Evolutionary conservation across 2,329 filamentous ascomycete species (phyloP).

Genomic region (Aspergillus sp.): DNA sequence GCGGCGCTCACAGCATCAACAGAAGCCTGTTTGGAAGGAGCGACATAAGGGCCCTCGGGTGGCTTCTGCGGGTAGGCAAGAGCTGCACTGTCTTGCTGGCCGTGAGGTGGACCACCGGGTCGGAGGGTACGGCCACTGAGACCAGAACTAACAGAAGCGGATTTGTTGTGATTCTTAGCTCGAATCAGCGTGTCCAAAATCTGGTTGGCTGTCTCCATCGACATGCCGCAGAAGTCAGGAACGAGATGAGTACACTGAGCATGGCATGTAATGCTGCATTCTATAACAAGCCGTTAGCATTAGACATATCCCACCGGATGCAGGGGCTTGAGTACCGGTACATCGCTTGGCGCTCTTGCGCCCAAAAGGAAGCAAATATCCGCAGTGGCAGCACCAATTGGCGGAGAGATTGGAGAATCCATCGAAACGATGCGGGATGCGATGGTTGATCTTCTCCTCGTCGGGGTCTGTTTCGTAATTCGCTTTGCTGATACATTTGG

Average conservation of each 20-base stretch:
- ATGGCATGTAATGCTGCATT: constrained; percentile 88
- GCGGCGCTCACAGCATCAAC: constrained; percentile 35
- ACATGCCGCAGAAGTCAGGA: constrained; percentile 98
- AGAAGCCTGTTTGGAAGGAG: constrained; percentile 29
- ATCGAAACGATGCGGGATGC: constrained; percentile 94
- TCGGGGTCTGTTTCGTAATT: constrained; percentile 97
- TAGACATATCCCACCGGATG: neutral
- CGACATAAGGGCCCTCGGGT: constrained; percentile 26
- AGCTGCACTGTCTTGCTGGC: constrained; percentile 28
- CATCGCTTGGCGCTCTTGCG: constrained; percentile 94
- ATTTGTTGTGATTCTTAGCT: constrained; percentile 62
- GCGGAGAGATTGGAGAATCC: constrained; percentile 96
- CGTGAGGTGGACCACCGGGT: constrained; percentile 38
- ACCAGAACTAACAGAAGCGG: constrained; percentile 40
- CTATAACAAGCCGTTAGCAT: constrained; percentile 34
- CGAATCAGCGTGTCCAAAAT: constrained; percentile 80
- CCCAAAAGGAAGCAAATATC: constrained; percentile 88
- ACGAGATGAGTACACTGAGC: constrained; percentile 88
- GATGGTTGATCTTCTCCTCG: constrained; percentile 99
- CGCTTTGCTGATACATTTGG: constrained; percentile 98
- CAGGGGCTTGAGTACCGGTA: constrained; percentile 48
- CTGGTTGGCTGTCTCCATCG: constrained; percentile 91
- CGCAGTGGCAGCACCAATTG: constrained; percentile 99
- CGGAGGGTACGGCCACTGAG: constrained; percentile 61
- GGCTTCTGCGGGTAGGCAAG: constrained; percentile 28